phyloP scores from a whole-genome alignment of 768 basidiomycete species.

The Podaxis sp. region DNA sequence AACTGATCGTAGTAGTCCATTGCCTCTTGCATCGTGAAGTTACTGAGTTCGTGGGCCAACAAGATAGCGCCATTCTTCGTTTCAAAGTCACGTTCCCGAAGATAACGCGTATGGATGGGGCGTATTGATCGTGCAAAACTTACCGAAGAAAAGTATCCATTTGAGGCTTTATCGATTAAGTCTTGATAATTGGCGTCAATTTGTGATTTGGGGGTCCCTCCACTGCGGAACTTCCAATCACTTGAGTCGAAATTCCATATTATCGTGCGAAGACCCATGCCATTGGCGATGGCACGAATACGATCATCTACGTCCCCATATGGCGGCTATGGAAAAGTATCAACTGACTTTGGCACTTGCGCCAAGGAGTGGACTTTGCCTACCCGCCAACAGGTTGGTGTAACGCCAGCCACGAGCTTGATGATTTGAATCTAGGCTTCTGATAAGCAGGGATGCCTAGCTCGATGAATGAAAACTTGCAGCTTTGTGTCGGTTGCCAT shows the following conservation, averaged over 20 bases:
- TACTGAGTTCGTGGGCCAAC: conserved; percentile 55
- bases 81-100: neutral
- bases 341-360: neutral
- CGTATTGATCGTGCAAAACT: conserved; percentile 1
- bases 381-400: conserved; percentile 60
- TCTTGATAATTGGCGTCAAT: conserved; percentile 50
- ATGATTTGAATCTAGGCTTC: conserved; percentile 42
- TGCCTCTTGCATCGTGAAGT: conserved; percentile 59
- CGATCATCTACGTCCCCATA: conserved; percentile 73
- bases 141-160: conserved; percentile 37
- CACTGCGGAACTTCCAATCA: conserved; percentile 66
- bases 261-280: conserved; percentile 65
- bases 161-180: conserved; percentile 43
- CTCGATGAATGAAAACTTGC: conserved; percentile 12
- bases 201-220: conserved; percentile 35
- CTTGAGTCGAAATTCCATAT: conserved; percentile 70
- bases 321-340: conserved; percentile 40
- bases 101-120: neutral
- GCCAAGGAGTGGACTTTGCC: conserved; percentile 14
- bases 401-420: conserved; percentile 50
- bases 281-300: conserved; percentile 64
- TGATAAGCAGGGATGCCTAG: neutral
- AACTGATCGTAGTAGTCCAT: conserved; percentile 45
- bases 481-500: conserved; percentile 10
- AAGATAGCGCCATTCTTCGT: conserved; percentile 45